Conservation (phyloP, 164 flowering plant species). For the Berberis thunbergii region DNA sequence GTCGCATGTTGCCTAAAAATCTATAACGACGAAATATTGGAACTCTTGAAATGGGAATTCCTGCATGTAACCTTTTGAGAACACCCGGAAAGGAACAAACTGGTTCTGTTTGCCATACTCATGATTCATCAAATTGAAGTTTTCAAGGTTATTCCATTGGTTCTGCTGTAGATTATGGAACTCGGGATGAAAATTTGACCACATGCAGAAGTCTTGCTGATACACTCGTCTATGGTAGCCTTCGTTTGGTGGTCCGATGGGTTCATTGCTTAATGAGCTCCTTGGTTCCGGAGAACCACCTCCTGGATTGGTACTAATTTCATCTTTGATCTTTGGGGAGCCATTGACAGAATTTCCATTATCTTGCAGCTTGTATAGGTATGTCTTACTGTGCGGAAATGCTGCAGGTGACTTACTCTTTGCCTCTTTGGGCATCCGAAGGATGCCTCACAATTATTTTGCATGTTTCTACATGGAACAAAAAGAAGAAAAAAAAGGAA, state of each 20-base stretch:
- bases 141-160: conserved; percentile 33
- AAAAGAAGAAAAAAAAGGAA: no score
- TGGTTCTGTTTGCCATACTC: conserved; percentile 37
- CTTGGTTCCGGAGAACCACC: conserved; percentile 27
- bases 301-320: conserved; percentile 18
- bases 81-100: conserved; percentile 38
- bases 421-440: conserved; percentile 39
- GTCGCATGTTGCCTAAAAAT: conserved; percentile 97
- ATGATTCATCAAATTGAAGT: conserved; percentile 25
- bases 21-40: conserved; percentile 92
- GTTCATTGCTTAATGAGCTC: conserved; percentile 19
- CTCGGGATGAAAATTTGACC: conserved; percentile 37
- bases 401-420: conserved; percentile 36
- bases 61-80: conserved; percentile 34
- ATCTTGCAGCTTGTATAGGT: conserved; percentile 28
- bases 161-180: conserved; percentile 38
- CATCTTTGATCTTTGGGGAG: conserved; percentile 33
- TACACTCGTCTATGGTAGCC: conserved; percentile 22
- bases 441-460: conserved; percentile 57
- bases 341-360: conserved; percentile 30
- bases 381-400: conserved; percentile 42
- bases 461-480: conserved; percentile 44
- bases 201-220: conserved; percentile 33
- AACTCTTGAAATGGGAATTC: conserved; percentile 65
- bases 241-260: conserved; percentile 32